These are phyloP conservation scores for Candida boidinii DNA, from an alignment of 805 yeast genomes.

Conservation along the genomic window DNA sequence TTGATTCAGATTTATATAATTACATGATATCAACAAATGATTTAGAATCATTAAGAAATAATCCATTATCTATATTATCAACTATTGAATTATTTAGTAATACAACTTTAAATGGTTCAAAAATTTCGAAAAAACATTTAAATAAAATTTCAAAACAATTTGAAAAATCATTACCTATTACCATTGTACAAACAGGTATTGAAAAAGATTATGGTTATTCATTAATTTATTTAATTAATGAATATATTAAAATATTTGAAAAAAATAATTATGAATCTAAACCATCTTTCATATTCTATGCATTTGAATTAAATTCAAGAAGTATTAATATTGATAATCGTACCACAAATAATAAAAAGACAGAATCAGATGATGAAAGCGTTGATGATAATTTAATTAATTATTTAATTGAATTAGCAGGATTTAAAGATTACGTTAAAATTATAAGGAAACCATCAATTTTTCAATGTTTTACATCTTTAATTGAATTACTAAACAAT, in stretches of 20 bases:
- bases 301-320: too few species aligned
- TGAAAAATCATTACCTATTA: conserved; percentile 5
- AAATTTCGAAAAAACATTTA: conserved; percentile 1
- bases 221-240: conserved; percentile 10
- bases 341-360: too few species aligned
- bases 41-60: conserved; percentile 7
- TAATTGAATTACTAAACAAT: too few species aligned
- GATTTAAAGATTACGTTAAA: too few species aligned
- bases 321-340: too few species aligned
- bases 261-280: too few species aligned
- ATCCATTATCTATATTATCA: conserved; percentile 12
- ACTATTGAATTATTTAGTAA: conserved; percentile 11
- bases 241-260: conserved; percentile 8
- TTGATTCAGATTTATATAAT: too few species aligned
- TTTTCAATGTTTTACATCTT: too few species aligned
- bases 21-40: conserved; percentile 4
- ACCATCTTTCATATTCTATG: conserved; percentile 10
- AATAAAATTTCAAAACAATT: conserved; percentile 1
- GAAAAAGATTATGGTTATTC: conserved; percentile 16
- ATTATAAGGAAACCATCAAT: too few species aligned
- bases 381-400: conserved; percentile 6
- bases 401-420: conserved; percentile 12
- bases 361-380: conserved; percentile 1
- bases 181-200: conserved; percentile 9
- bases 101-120: background rate